Base-by-base conservation (phyloP, 164 flowering plant genomes). In the Piper betle region DNA sequence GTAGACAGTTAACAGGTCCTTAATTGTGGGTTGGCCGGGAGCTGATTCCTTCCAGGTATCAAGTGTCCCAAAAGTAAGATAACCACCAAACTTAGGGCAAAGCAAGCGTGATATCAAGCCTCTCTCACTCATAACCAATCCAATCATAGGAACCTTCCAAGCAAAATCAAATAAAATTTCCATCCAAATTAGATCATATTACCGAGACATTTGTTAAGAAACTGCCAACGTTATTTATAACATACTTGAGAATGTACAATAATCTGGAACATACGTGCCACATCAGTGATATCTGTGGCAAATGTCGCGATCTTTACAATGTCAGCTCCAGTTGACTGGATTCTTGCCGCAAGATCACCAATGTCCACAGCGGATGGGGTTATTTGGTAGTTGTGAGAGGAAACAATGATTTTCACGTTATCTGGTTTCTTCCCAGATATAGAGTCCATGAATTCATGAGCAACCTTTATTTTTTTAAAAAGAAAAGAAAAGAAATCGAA, bases 321-420 rank as follows among this genome's bases (percentile, higher is more conserved):
- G 74, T 94, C 99, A 69, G 99, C 99, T 66, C 99, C 97, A 70
- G 86, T 73, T 40, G 85, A 80, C 77, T 88, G 99, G 68, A 91
- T 87, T 50, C 64, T 77, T 52, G 85, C 88, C 58, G 83, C 95
- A 71, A 91, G 91, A 69, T 78, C 74, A 13, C 87, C 84, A 66
- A 91, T 81, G 18, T 88, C 96, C 72, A 91, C 97, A 68, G 73
- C 72, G 41, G 95, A 81, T 52, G 99, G 99, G 67, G 99, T 94
- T 37, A 53, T 59, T 57, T 85, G 72, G 74, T 88, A 87, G 68
- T 94, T 88, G 70, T 94, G 99, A 52, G 89, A 82, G 37, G 99
- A 91, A 70, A 94, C 96, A 61, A 94, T 85, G 56, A 94, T 53
- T 78, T 83, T 87, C 67, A 68, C 72, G 41, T 85, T 84, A 57